Evolutionary conservation across 106 monocot species (phyloP).

Genomic region (Narthecium ossifragum): DNA sequence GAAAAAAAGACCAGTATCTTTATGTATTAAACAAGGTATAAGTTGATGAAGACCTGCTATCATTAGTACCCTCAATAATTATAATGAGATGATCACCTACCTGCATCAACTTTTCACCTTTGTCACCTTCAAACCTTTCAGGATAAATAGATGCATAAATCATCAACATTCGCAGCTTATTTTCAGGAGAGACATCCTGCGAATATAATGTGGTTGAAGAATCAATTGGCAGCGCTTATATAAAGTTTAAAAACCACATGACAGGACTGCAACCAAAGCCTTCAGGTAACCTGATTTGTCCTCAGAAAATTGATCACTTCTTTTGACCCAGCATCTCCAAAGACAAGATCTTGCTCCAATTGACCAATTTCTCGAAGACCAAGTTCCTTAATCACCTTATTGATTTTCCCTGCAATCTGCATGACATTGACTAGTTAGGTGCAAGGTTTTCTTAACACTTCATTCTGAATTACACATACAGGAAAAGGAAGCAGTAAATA

Average conservation of each 20-base stretch:
- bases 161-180: slow-evolving; percentile 23
- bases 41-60: too few species aligned
- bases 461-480: too few species aligned
- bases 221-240: too few species aligned
- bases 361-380: slow-evolving; percentile 89
- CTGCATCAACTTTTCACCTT: slow-evolving; percentile 27
- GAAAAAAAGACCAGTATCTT: too few species aligned
- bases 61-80: too few species aligned
- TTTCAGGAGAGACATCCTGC: slow-evolving; percentile 22
- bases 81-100: slow-evolving; percentile 1
- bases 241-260: too few species aligned
- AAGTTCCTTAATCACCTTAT: slow-evolving; percentile 68
- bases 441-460: too few species aligned
- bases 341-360: slow-evolving; percentile 94
- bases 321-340: slow-evolving; percentile 97
- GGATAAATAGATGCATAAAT: slow-evolving; percentile 24
- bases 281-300: slow-evolving; percentile 54
- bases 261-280: too few species aligned
- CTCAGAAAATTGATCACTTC: slow-evolving; percentile 90
- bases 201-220: neutral
- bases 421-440: slow-evolving; percentile 1
- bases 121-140: slow-evolving; percentile 30
- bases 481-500: too few species aligned
- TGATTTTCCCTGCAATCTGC: slow-evolving; percentile 97
- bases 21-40: too few species aligned